Evolutionary conservation across 768 basidiomycete genomes (phyloP).

Genomic region (Fomitopsis serialis): DNA sequence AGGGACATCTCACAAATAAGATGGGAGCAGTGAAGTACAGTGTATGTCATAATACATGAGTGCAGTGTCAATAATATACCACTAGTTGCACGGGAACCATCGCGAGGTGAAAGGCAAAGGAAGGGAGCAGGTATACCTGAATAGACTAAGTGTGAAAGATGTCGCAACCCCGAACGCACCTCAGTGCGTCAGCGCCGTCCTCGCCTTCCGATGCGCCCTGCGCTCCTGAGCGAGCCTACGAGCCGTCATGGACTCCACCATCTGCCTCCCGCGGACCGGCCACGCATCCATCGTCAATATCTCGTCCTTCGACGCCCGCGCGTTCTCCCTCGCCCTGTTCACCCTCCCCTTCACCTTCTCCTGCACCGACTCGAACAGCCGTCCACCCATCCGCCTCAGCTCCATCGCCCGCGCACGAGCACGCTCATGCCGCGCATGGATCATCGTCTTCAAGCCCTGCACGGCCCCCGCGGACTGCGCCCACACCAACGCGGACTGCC

Average conservation of each 20-base stretch:
- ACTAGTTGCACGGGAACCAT: not conserved
- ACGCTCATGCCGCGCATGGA: constrained; percentile 22
- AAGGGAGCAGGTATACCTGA: no score
- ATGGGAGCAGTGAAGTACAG: not conserved
- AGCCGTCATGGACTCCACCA: constrained; percentile 5
- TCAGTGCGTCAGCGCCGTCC: constrained; percentile 4
- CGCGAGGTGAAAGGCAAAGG: no score
- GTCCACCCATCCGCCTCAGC: constrained; percentile 23
- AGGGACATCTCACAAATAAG: not conserved
- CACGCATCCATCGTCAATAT: not conserved
- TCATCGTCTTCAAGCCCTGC: constrained; percentile 13
- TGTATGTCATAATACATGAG: not conserved
- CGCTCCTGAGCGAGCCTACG: constrained; percentile 6
- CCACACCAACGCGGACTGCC: constrained; percentile 13
- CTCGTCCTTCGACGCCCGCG: constrained; percentile 19
- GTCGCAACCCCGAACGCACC: not conserved
- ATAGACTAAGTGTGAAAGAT: no score
- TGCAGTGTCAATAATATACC: not conserved
- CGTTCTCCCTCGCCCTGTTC: constrained; percentile 22
- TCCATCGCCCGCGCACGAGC: constrained; percentile 23
- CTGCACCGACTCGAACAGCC: constrained; percentile 18
- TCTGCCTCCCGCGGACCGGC: not conserved
- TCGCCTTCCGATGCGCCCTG: constrained; percentile 1
- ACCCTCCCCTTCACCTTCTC: constrained; percentile 20
- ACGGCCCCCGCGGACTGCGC: constrained; percentile 13